Conservation (phyloP, 2,329 filamentous ascomycete species). For the Alternaria conjuncta region DNA sequence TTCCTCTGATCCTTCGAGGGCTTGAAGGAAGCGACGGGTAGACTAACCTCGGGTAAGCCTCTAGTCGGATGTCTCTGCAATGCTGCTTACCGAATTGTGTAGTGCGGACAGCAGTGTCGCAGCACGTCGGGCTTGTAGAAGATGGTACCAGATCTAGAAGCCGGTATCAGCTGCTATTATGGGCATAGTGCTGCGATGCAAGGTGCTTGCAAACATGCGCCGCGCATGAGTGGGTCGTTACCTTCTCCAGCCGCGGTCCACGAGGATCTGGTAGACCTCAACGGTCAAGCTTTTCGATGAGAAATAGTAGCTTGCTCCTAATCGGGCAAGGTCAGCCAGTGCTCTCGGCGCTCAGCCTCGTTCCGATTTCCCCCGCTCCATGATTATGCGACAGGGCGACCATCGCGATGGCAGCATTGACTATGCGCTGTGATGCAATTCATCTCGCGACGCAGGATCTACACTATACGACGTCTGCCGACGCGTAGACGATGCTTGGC, state of each 20-base stretch:
- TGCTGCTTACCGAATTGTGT: slow-evolving; percentile 67
- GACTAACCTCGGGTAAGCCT: slow-evolving; percentile 49
- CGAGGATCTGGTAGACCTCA: slow-evolving; percentile 71
- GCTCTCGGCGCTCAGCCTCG: slow-evolving; percentile 3
- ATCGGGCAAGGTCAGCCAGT: slow-evolving; percentile 38
- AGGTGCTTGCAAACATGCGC: neutral
- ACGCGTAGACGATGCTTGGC: slow-evolving; percentile 25
- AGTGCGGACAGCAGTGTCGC: slow-evolving; percentile 89
- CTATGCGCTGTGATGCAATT: neutral
- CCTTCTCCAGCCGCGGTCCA: slow-evolving; percentile 80
- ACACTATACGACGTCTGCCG: neutral
- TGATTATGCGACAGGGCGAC: neutral
- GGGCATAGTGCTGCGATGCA: slow-evolving; percentile 9
- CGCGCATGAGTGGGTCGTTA: slow-evolving; percentile 53
- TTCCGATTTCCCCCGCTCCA: slow-evolving; percentile 18
- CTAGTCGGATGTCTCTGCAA: neutral
- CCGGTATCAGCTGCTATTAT: slow-evolving; percentile 11
- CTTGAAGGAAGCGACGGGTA: slow-evolving; percentile 70
- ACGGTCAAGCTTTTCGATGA: slow-evolving; percentile 66
- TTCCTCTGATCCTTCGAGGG: slow-evolving; percentile 76
- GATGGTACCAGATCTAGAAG: slow-evolving; percentile 59
- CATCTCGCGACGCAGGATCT: neutral
- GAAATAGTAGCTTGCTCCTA: slow-evolving; percentile 77
- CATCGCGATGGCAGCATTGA: neutral
- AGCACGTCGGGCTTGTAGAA: slow-evolving; percentile 81